Conservation (phyloP, 2,329 filamentous ascomycete genomes). For the Phoma herbarum region DNA sequence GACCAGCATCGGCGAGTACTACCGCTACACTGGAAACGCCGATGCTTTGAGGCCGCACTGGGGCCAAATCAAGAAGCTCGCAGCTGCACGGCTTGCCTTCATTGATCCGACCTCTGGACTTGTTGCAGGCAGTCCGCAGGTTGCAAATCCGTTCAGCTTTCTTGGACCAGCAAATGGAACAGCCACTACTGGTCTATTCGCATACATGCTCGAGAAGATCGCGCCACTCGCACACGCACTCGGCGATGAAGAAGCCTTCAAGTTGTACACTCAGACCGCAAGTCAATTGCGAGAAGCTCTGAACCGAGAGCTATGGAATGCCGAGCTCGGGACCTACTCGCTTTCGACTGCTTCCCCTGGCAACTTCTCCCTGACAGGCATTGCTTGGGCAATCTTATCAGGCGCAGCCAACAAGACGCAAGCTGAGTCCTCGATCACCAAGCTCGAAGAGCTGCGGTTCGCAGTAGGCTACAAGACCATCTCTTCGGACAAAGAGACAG, state of each 20-base stretch:
- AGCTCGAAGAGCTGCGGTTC: slow-evolving; percentile 43
- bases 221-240: slow-evolving; percentile 42
- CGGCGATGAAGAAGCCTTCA: slow-evolving; percentile 33
- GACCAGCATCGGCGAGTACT: not conserved
- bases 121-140: slow-evolving; percentile 25
- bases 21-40: slow-evolving; percentile 29
- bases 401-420: slow-evolving; percentile 47
- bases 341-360: slow-evolving; percentile 32
- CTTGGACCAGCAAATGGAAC: slow-evolving; percentile 44
- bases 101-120: slow-evolving; percentile 41
- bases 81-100: slow-evolving; percentile 30
- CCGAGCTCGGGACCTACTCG: slow-evolving; percentile 42
- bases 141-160: slow-evolving; percentile 25
- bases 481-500: slow-evolving; percentile 21
- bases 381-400: slow-evolving; percentile 48
- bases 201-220: slow-evolving; percentile 38
- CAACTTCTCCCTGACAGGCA: slow-evolving; percentile 48
- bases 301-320: slow-evolving; percentile 48
- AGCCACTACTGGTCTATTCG: slow-evolving; percentile 36
- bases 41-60: slow-evolving; percentile 31
- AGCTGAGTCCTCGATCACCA: slow-evolving; percentile 40
- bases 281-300: slow-evolving; percentile 36
- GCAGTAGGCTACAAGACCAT: slow-evolving; percentile 49
- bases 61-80: slow-evolving; percentile 35
- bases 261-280: slow-evolving; percentile 24